Evolutionary conservation across 1,139 yeast species (phyloP), one percentile per base, ranked within the genome.

Genomic region (Scheffersomyces parashehatae): DNA sequence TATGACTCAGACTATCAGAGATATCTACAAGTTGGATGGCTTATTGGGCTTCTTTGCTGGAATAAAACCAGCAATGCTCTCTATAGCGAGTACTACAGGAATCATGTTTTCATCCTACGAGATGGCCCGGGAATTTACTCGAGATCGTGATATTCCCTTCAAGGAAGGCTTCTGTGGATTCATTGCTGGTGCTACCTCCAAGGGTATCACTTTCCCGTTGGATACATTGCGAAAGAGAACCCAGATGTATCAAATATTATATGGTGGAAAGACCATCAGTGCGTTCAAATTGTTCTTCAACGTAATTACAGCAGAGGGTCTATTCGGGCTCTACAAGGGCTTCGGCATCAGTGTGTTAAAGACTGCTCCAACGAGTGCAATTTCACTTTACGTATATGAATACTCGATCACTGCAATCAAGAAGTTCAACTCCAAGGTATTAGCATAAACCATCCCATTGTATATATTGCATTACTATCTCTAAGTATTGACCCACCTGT

Each of bases 301-400:
- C 12, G 77, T 88, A 20, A 42, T 83, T 0, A 53, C 54, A 28
- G 64, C 58, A 2, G 93, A 87, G 55, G 95, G 95, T 0, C 4
- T 78, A 0, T 56, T 67, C 20, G 91, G 96, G 0, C 68, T 89
- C 15, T 90, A 89, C 65, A 80, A 81, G 47, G 97, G 97, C 0
- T 76, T 82, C 47, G 67, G 81, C 0, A 77, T 88, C 2, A 83
- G 93, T 11, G 53, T 89, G 5, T 46, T 86, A 41, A 89, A 89
- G 59, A 82, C 88, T 14, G 93, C 93, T 0, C 96, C 96, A 0
- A 82, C 95, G 0, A 85, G 90, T 36, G 93, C 91, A 0, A 67
- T 88, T 4, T 81, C 91, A n/a, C 69, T 89, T 43, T 85, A 83
- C 71, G 71, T 82, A 15, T 89, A 85, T 60, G 96, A 89, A 56